These are phyloP conservation scores for Paramecium tetraurelia DNA, from an alignment of 73 alveolate species.

Conservation along the genomic window DNA sequence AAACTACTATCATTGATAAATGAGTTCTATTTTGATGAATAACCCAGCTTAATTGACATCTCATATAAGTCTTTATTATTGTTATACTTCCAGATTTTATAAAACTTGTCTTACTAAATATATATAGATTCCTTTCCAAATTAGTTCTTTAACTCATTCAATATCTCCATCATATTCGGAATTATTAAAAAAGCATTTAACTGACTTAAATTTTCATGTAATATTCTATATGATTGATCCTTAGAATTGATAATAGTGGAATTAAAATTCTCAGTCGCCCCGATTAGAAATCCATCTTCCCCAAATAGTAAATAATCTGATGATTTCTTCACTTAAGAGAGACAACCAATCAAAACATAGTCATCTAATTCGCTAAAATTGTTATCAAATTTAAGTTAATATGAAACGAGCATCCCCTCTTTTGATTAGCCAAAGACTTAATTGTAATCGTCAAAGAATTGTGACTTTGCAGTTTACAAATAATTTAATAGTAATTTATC, in stretches of 20 bases:
- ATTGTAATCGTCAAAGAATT: not conserved
- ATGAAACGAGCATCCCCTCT: not conserved
- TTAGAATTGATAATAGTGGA: not conserved
- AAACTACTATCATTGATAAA: not conserved
- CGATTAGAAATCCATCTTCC: conserved; percentile 3
- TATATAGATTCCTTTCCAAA: not conserved
- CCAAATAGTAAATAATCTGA: conserved; percentile 16
- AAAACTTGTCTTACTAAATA: not conserved
- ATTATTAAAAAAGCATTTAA: not conserved
- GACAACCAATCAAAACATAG: not conserved
- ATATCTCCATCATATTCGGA: not conserved
- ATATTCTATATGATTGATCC: not conserved
- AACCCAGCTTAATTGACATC: not conserved
- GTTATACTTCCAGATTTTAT: not conserved
- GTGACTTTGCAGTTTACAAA: not conserved
- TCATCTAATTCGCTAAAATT: conserved; percentile 2
- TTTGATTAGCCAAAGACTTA: not conserved
- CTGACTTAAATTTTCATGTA: not conserved
- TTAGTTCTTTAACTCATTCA: not conserved
- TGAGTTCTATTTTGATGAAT: not conserved
- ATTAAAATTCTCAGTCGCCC: not conserved
- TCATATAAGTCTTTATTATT: not conserved
- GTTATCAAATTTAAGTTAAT: conserved; percentile 11
- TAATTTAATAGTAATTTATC: not conserved
- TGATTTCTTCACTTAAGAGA: not conserved